Conservation (phyloP, 768 basidiomycete genomes). For the Phlebiopsis flavidoalba region DNA sequence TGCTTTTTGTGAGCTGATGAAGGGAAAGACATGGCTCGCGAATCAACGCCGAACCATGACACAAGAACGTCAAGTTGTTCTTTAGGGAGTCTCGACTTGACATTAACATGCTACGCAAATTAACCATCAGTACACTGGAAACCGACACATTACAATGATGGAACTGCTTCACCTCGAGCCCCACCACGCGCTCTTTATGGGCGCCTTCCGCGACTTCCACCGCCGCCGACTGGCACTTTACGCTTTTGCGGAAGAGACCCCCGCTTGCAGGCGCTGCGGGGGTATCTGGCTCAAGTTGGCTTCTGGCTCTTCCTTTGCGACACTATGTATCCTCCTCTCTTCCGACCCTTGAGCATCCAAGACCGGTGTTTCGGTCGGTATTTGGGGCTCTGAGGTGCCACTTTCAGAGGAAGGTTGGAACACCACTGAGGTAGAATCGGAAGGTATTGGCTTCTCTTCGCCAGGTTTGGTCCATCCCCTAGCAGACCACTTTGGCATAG, state of each 20-base stretch:
- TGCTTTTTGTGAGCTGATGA: too few relatives aligned
- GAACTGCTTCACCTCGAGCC: too few relatives aligned
- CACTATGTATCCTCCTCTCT: not conserved
- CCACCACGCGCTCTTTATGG: not conserved
- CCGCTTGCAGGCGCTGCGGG: slow-evolving; percentile 10
- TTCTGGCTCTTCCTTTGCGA: not conserved
- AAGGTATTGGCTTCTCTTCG: slow-evolving; percentile 4
- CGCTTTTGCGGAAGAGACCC: slow-evolving; percentile 24
- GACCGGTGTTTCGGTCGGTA: not conserved
- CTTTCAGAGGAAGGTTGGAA: not conserved
- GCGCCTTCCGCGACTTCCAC: slow-evolving; percentile 19
- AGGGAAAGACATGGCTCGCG: too few relatives aligned
- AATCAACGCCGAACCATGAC: too few relatives aligned
- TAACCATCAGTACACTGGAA: too few relatives aligned
- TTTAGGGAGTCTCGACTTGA: too few relatives aligned
- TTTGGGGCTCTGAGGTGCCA: not conserved
- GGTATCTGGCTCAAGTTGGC: not conserved
- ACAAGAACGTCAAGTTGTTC: too few relatives aligned
- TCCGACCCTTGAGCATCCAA: not conserved
- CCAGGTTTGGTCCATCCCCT: slow-evolving; percentile 25
- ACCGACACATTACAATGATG: too few relatives aligned
- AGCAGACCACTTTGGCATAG: slow-evolving; percentile 21
- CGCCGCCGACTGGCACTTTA: slow-evolving; percentile 18
- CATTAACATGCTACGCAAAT: too few relatives aligned
- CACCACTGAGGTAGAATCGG: not conserved